Percentiles rank a stretch among this genome's conserved stretches.
phyloP scores from a whole-genome alignment of 1,139 yeast species.

The Insectozyma bohioensis region DNA sequence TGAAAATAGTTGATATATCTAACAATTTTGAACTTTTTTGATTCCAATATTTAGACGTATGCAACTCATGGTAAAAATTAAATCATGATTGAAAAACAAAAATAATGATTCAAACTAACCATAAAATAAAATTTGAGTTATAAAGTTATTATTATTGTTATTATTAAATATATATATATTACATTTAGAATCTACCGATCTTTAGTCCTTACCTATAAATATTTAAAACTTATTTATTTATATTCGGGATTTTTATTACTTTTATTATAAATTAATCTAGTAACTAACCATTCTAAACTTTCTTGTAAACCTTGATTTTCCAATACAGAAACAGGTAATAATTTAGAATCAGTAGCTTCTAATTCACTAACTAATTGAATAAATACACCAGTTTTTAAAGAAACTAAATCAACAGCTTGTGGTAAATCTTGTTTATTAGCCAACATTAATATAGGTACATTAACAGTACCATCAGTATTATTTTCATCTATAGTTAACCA shows the following conservation, averaged over 20 bases:
- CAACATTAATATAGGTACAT: conserved; percentile 88
- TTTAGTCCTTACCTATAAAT: no score
- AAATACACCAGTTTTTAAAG: conserved; percentile 77
- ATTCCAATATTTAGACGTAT: no score
- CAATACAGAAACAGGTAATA: conserved; percentile 84
- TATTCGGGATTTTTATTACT: conserved; percentile 68
- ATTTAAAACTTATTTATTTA: conserved; percentile 28
- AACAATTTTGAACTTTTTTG: no score
- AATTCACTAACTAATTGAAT: conserved; percentile 75
- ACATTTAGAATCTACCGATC: no score
- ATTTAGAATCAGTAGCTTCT: conserved; percentile 88
- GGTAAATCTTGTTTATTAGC: conserved; percentile 94
- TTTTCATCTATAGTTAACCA: conserved; percentile 41
- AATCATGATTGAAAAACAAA: no score
- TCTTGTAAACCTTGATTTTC: conserved; percentile 85
- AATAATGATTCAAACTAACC: no score
- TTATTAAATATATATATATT: no score
- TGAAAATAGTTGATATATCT: no score
- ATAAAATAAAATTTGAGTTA: no score
- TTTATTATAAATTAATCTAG: conserved; percentile 77
- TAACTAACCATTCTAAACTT: conserved; percentile 85
- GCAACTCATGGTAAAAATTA: no score
- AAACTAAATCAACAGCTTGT: conserved; percentile 68
- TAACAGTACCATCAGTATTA: conserved; percentile 30
- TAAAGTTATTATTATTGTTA: no score